These are phyloP conservation scores for Picea engelmannii DNA, from an alignment of 83 land plant species.

Conservation along the genomic window DNA sequence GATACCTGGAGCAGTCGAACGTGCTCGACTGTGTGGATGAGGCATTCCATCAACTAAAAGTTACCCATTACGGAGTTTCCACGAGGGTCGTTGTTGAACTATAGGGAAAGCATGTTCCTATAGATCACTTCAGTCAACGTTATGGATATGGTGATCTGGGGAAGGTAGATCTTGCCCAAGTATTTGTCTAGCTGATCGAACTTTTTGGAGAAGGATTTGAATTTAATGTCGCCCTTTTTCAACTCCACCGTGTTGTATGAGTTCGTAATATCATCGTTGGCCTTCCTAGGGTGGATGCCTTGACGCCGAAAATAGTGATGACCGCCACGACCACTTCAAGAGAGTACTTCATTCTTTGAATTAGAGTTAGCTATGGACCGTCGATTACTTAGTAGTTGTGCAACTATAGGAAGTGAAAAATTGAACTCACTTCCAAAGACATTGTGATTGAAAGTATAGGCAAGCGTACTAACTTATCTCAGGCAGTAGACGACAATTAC, in stretches of 20 bases:
- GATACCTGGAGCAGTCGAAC: too few relatives aligned
- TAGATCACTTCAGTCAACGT: neutral
- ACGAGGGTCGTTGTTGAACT: neutral
- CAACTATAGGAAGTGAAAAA: too few relatives aligned
- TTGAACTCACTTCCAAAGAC: too few relatives aligned
- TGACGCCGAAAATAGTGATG: too few relatives aligned
- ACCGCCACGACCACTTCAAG: too few relatives aligned
- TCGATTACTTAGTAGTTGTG: too few relatives aligned
- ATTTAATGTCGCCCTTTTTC: neutral
- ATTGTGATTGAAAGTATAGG: too few relatives aligned
- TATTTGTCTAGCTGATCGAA: neutral
- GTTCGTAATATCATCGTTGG: neutral
- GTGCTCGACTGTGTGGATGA: too few relatives aligned
- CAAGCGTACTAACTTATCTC: too few relatives aligned
- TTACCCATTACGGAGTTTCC: neutral
- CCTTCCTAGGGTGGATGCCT: neutral
- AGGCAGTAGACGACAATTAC: too few relatives aligned
- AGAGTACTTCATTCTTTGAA: too few relatives aligned
- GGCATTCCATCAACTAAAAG: neutral
- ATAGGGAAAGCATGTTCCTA: neutral
- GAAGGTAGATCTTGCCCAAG: neutral
- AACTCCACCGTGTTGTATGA: neutral
- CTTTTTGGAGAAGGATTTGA: neutral
- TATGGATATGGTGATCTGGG: neutral
- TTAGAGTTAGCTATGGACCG: too few relatives aligned